Percentiles rank a stretch among this genome's conserved stretches.
Conservation (phyloP, 768 basidiomycete species). For the Sistotremastrum niveocremeum region DNA sequence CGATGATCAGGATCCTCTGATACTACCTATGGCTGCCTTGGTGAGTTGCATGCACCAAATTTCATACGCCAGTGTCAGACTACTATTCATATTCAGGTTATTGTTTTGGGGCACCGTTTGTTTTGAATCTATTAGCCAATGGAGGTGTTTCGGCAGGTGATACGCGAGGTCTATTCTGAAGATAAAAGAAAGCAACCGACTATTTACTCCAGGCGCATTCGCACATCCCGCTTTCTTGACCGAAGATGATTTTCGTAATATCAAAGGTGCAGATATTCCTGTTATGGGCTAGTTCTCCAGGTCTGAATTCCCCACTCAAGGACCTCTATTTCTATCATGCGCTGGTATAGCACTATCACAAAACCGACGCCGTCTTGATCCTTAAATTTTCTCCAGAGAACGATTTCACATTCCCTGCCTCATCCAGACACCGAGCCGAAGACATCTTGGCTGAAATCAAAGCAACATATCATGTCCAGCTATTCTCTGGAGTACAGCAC, state of each 20-base stretch:
- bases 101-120: slow-evolving; percentile 15
- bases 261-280: slow-evolving; percentile 3
- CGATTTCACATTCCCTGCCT: slow-evolving; percentile 39
- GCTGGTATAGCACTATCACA: slow-evolving; percentile 1
- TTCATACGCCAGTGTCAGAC: too few species aligned
- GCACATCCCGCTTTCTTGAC: slow-evolving; percentile 12
- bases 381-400: slow-evolving; percentile 22
- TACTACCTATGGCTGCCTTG: slow-evolving; percentile 31
- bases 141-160: neutral
- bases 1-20: slow-evolving; percentile 9
- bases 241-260: slow-evolving; percentile 10
- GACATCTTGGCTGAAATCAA: slow-evolving; percentile 39
- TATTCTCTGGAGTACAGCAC: slow-evolving; percentile 34
- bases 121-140: slow-evolving; percentile 7
- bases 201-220: slow-evolving; percentile 7
- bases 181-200: too few species aligned
- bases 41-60: slow-evolving; percentile 16
- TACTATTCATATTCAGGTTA: slow-evolving; percentile 6
- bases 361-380: too few species aligned
- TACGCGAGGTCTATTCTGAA: too few species aligned
- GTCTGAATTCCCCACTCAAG: neutral
- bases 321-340: slow-evolving; percentile 11
- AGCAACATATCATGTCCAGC: slow-evolving; percentile 40
- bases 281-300: neutral
- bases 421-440: slow-evolving; percentile 41